phyloP scores from a whole-genome alignment of 2,329 filamentous ascomycete genomes.

The Uncinocarpus reesii region DNA sequence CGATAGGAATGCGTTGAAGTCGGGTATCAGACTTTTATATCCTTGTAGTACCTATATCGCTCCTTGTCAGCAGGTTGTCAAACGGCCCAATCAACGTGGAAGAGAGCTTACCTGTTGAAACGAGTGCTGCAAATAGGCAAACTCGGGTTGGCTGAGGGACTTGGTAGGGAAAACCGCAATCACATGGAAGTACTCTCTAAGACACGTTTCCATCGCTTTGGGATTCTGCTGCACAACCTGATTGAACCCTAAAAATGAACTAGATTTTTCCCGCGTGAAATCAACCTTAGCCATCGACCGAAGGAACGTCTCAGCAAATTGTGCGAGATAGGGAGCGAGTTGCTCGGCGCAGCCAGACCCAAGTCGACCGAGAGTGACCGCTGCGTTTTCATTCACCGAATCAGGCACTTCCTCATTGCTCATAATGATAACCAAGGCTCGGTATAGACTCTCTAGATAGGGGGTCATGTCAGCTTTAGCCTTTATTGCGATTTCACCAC shows the following conservation, averaged over 20 bases:
- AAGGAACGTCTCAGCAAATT: conserved; percentile 74
- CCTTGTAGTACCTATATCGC: conserved; percentile 35
- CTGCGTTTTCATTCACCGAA: conserved; percentile 85
- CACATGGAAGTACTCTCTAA: conserved; percentile 70
- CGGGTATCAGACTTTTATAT: conserved; percentile 40
- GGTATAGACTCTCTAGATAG: conserved; percentile 66
- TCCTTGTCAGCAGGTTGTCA: conserved; percentile 4
- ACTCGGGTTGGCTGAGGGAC: conserved; percentile 52
- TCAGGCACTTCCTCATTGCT: conserved; percentile 74
- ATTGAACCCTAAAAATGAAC: conserved; percentile 84
- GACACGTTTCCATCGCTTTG: conserved; percentile 76
- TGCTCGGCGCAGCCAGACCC: conserved; percentile 67
- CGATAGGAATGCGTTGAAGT: conserved; percentile 38
- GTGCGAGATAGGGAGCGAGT: conserved; percentile 66
- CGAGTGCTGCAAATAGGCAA: conserved; percentile 52
- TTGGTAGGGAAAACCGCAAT: conserved; percentile 63
- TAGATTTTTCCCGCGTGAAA: conserved; percentile 85
- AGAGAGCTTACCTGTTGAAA: conserved; percentile 61
- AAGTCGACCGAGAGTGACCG: conserved; percentile 79
- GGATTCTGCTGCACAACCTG: conserved; percentile 77
- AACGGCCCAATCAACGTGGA: not conserved
- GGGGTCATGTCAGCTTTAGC: conserved; percentile 61
- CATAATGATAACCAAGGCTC: conserved; percentile 70
- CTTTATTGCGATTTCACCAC: conserved; percentile 81
- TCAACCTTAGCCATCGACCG: conserved; percentile 72